phyloP scores from a whole-genome alignment of 1,139 yeast genomes.

The Zygoascus meyerae region DNA sequence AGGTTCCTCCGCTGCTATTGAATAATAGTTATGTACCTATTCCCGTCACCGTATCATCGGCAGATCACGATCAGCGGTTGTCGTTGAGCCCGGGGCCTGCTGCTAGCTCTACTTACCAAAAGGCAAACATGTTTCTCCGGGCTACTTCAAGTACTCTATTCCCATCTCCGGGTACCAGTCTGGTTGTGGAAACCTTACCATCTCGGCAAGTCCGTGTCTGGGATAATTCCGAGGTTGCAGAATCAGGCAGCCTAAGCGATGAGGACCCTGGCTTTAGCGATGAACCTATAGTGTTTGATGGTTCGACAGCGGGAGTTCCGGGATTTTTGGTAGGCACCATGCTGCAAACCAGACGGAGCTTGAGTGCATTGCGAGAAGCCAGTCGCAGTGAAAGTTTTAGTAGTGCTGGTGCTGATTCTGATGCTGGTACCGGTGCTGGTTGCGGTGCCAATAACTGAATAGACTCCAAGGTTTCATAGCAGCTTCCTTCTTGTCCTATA shows the following conservation, averaged over 20 bases:
- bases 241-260: too few relatives aligned
- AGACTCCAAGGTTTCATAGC: too few relatives aligned
- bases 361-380: neutral
- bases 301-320: slow-evolving; percentile 9
- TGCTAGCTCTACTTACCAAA: neutral
- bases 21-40: neutral
- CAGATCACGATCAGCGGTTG: neutral
- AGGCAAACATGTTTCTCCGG: slow-evolving; percentile 1
- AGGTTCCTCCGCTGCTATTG: neutral
- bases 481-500: too few relatives aligned
- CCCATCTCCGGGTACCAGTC: neutral
- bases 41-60: neutral
- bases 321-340: slow-evolving; percentile 16
- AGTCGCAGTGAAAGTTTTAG: neutral
- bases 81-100: neutral
- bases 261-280: too few relatives aligned
- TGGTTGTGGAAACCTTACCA: too few relatives aligned
- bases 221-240: too few relatives aligned
- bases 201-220: too few relatives aligned
- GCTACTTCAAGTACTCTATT: slow-evolving; percentile 1
- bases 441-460: too few relatives aligned
- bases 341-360: slow-evolving; percentile 16
- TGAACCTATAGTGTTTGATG: neutral
- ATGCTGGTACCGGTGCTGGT: too few relatives aligned
- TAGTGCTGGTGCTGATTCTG: too few relatives aligned